Conservation (phyloP, 495 filamentous ascomycete genomes). For the Neurospora discreta region DNA sequence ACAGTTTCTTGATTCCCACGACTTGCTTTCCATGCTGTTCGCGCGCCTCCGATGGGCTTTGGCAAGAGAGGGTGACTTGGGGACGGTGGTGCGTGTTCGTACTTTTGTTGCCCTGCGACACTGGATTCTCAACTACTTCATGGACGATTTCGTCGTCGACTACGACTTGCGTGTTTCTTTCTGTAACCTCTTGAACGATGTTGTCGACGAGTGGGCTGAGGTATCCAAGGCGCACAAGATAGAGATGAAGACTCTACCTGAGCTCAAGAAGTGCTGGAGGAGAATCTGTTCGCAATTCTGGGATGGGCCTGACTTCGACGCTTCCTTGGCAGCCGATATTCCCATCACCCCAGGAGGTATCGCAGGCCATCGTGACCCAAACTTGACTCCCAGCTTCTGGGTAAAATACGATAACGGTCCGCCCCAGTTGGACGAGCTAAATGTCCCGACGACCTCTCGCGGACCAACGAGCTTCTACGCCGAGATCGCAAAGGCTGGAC, state of each 20-base stretch:
- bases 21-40: constrained; percentile 72
- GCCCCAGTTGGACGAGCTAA: constrained; percentile 32
- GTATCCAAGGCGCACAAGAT: constrained; percentile 46
- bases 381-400: constrained; percentile 37
- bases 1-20: constrained; percentile 62
- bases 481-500: constrained; percentile 38
- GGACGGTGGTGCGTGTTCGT: constrained; percentile 83
- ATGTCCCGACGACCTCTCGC: constrained; percentile 8
- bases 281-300: constrained; percentile 81
- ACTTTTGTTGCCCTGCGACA: constrained; percentile 94
- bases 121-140: constrained; percentile 97
- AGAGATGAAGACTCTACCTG: constrained; percentile 81
- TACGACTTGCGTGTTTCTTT: constrained; percentile 68
- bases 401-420: constrained; percentile 23
- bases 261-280: constrained; percentile 96
- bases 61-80: constrained; percentile 63
- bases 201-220: constrained; percentile 46
- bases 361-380: constrained; percentile 44
- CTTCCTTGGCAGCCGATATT: constrained; percentile 47
- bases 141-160: constrained; percentile 88
- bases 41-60: constrained; percentile 84
- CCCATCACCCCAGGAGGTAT: constrained; percentile 68
- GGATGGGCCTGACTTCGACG: constrained; percentile 55
- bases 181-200: constrained; percentile 68
- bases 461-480: constrained; percentile 34